Conservation (phyloP, 805 yeast species). For the Yamadazyma takamatsuzukensis region DNA sequence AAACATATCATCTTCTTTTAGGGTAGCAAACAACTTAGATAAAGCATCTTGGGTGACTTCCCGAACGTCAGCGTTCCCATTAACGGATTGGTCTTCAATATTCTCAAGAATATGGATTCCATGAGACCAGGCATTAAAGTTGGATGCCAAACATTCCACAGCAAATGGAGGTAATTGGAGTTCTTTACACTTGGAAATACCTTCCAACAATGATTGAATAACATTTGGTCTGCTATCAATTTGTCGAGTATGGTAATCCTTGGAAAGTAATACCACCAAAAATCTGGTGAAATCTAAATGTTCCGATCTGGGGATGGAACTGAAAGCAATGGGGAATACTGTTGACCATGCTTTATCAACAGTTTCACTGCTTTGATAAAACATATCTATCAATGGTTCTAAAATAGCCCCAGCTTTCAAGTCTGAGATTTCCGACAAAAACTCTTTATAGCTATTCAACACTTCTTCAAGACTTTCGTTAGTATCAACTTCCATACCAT, state of each 20-base stretch:
- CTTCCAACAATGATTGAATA: slow-evolving; percentile 77
- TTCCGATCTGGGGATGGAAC: slow-evolving; percentile 72
- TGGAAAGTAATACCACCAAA: slow-evolving; percentile 73
- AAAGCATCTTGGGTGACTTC: slow-evolving; percentile 89
- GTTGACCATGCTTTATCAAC: slow-evolving; percentile 81
- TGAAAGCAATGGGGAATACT: slow-evolving; percentile 77
- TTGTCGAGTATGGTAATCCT: slow-evolving; percentile 92
- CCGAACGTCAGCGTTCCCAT: slow-evolving; percentile 69
- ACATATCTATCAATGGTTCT: slow-evolving; percentile 71
- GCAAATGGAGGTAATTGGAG: slow-evolving; percentile 91
- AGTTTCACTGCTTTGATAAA: slow-evolving; percentile 75
- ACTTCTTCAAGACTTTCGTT: slow-evolving; percentile 18
- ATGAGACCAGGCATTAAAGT: slow-evolving; percentile 89
- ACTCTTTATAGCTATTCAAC: slow-evolving; percentile 24
- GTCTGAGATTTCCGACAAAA: slow-evolving; percentile 26
- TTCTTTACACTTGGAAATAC: slow-evolving; percentile 68
- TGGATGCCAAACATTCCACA: slow-evolving; percentile 79
- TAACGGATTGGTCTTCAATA: slow-evolving; percentile 51
- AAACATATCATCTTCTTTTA: slow-evolving; percentile 95
- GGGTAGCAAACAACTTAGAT: slow-evolving; percentile 78
- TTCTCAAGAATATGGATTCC: slow-evolving; percentile 82
- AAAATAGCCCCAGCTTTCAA: slow-evolving; percentile 58
- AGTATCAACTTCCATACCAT: slow-evolving; percentile 27
- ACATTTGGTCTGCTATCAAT: slow-evolving; percentile 84
- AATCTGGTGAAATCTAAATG: slow-evolving; percentile 81